Base-by-base conservation (phyloP, 148 eudicot species). In the Camellia japonica region DNA sequence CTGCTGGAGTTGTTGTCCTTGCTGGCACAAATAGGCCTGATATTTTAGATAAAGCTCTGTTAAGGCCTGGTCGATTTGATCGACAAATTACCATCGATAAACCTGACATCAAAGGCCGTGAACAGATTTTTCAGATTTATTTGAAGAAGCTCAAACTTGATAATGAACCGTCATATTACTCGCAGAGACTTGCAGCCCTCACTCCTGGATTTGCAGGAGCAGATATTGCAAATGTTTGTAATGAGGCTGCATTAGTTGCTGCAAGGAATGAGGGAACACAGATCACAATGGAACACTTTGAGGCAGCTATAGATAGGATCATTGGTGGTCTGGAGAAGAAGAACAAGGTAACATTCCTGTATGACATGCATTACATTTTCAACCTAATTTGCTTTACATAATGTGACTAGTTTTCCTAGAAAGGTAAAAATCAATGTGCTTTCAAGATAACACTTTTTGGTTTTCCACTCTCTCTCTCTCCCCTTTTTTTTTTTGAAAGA, bases 151-250 rank as follows among this genome's bases (percentile, higher is more conserved):
- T 94, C 77, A 94, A 94, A 83, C 98, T 94, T 85, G 93, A 91
- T 87, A 79, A 88, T 1, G 95, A 88, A 51, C 97, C 97, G 38
- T 82, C 91, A 16, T 91, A 71, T 83, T 92, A 65, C 84, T 94
- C 98, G 1, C 91, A 92, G 83, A 91, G 97, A 77, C 90, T 93
- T 70, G 93, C 97, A 15, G 98, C 97, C 70, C 88, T 93, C 47
- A 93, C 98, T 56, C 98, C 98, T 72, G 98, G 98, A 51, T 93
- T 94, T 87, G 95, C 98, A 66, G 98, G 98, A 73, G 98, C 98
- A 16, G 98, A 94, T 80, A 93, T 94, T 69, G 97, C 98, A 23
- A 94, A 94, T 90, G 95, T 94, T 56, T 89, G 93, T 80, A 94
- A 94, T 82, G 97, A 92, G 83, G 98, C 98, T 83, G 98, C 98